Conservation (phyloP, 352 stramenopile species). For the Pythium plurisporium region DNA sequence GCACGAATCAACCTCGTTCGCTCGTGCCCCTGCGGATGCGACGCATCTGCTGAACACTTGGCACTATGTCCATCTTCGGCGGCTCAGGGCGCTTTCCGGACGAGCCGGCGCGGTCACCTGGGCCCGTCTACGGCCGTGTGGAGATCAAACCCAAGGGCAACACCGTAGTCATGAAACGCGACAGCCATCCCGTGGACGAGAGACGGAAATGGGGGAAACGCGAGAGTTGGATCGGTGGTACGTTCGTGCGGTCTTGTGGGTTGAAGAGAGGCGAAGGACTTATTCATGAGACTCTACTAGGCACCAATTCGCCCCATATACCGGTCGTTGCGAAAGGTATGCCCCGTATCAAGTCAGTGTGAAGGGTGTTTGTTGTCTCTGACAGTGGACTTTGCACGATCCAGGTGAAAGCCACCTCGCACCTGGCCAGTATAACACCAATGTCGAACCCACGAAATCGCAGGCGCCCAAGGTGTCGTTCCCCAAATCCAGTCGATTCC, state of each 20-base stretch:
- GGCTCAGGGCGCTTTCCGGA: slow-evolving; percentile 69
- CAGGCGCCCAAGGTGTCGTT: slow-evolving; percentile 70
- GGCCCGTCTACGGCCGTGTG: slow-evolving; percentile 65
- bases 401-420: slow-evolving; percentile 50
- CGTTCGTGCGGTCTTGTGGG: neutral
- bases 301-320: slow-evolving; percentile 19
- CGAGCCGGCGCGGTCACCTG: slow-evolving; percentile 67
- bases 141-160: slow-evolving; percentile 53
- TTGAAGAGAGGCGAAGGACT: no score
- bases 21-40: no score
- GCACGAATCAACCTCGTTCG: no score
- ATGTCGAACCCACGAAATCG: slow-evolving; percentile 54
- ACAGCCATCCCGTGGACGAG: slow-evolving; percentile 65
- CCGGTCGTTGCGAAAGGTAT: slow-evolving; percentile 19
- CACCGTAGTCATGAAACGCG: slow-evolving; percentile 70
- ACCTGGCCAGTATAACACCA: slow-evolving; percentile 67
- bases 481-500: slow-evolving; percentile 70
- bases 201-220: slow-evolving; percentile 65
- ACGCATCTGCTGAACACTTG: no score
- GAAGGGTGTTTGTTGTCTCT: neutral
- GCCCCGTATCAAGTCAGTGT: neutral
- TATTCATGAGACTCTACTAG: neutral
- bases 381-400: neutral
- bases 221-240: slow-evolving; percentile 80
- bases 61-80: slow-evolving; percentile 75